These are phyloP conservation scores for Lithohypha guttulata DNA, from an alignment of 2,329 filamentous ascomycete species.

Conservation along the genomic window DNA sequence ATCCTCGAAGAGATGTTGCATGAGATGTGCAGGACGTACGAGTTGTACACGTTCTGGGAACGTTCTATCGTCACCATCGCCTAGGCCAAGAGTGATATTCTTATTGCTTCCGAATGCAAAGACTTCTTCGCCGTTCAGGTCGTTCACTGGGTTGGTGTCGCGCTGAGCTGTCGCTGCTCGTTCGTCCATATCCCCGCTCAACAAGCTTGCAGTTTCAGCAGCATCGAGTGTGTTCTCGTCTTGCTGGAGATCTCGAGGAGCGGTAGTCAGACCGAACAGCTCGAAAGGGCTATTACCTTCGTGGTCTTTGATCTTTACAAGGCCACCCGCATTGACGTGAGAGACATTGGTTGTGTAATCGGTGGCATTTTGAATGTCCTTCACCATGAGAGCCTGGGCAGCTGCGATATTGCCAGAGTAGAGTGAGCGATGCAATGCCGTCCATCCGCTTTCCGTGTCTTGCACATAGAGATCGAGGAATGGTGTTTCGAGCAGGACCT, in stretches of 20 bases:
- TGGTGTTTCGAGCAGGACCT: conserved; percentile 69
- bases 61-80: conserved; percentile 91
- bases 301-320: conserved; percentile 91
- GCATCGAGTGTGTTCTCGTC: conserved; percentile 11
- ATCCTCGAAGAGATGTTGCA: conserved; percentile 63
- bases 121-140: conserved; percentile 64
- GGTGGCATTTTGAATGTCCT: conserved; percentile 58
- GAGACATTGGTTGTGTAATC: conserved; percentile 50
- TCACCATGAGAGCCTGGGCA: conserved; percentile 68
- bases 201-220: conserved; percentile 15
- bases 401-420: conserved; percentile 84
- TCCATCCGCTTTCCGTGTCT: conserved; percentile 91
- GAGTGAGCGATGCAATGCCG: conserved; percentile 77
- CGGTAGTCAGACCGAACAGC: conserved; percentile 78
- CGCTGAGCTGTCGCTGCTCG: conserved; percentile 8
- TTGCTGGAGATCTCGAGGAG: conserved; percentile 54
- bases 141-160: conserved; percentile 38
- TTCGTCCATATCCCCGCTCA: conserved; percentile 19
- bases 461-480: conserved; percentile 75
- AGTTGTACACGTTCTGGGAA: conserved; percentile 76
- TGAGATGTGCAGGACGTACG: conserved; percentile 63
- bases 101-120: conserved; percentile 96
- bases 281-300: conserved; percentile 94
- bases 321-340: conserved; percentile 50
- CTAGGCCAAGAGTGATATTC: conserved; percentile 82